phyloP scores from a whole-genome alignment of 2,329 filamentous ascomycete species.

The Fusarium duplospermum region DNA sequence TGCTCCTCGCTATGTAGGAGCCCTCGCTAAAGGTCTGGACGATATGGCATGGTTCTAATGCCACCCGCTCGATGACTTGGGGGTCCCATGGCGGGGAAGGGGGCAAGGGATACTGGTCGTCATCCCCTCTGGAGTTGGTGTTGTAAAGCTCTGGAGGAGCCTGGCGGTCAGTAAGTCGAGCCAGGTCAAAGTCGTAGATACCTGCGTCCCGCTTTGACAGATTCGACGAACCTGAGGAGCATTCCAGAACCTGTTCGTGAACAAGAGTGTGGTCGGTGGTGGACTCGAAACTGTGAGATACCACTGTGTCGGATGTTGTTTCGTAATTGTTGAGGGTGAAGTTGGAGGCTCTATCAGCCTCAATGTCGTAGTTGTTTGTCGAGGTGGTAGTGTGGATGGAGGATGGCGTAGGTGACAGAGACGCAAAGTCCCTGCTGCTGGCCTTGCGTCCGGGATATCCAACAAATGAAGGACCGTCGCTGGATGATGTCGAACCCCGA shows the following conservation, averaged over 20 bases:
- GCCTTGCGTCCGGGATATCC: constrained; percentile 1
- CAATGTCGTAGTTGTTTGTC: constrained; percentile 8
- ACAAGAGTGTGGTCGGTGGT: neutral
- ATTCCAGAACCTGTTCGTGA: neutral
- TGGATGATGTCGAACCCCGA: constrained; percentile 17
- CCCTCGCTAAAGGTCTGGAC: constrained; percentile 29
- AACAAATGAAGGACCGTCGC: constrained; percentile 1
- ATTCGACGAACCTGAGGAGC: constrained; percentile 6
- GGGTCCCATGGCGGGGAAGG: constrained; percentile 6
- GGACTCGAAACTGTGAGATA: neutral
- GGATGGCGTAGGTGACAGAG: constrained; percentile 3
- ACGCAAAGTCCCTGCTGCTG: neutral
- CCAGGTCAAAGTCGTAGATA: neutral
- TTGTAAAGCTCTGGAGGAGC: neutral
- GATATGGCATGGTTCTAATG: constrained; percentile 19
- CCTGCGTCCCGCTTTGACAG: neutral
- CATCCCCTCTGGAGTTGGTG: neutral
- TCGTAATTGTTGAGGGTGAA: constrained; percentile 7
- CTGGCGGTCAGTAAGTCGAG: neutral
- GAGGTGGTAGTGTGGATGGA: neutral
- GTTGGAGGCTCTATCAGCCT: constrained; percentile 14
- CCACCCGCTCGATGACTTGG: neutral
- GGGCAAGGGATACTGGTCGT: neutral
- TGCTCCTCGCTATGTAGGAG: constrained; percentile 31
- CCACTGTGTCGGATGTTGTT: neutral